These are phyloP conservation scores for Paspalum notatum DNA, from an alignment of 176 grass and related monocot species.

Conservation along the genomic window DNA sequence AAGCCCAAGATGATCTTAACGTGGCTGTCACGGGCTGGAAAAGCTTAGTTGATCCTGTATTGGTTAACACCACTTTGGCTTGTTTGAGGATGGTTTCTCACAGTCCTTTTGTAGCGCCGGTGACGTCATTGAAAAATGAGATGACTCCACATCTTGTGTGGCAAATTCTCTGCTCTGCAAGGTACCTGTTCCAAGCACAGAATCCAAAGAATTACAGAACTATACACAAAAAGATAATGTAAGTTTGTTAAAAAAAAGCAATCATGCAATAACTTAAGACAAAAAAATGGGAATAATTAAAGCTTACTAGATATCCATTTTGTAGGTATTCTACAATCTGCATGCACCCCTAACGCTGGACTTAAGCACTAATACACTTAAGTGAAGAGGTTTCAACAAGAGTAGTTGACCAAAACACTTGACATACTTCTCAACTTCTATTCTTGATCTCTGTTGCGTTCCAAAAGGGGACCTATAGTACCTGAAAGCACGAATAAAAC, in stretches of 20 bases:
- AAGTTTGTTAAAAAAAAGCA: too few species aligned
- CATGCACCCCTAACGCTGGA: not conserved
- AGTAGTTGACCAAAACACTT: not conserved
- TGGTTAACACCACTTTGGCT: not conserved
- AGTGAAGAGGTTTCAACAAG: constrained; percentile 16
- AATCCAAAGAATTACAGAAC: constrained; percentile 24
- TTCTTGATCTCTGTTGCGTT: constrained; percentile 39
- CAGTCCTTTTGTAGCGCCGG: constrained; percentile 43
- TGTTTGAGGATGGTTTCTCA: constrained; percentile 26
- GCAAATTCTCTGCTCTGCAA: constrained; percentile 36
- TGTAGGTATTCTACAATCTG: not conserved
- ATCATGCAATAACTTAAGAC: too few species aligned
- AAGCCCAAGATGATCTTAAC: too few species aligned
- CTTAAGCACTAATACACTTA: constrained; percentile 2
- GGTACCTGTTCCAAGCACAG: constrained; percentile 40
- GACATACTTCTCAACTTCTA: constrained; percentile 44
- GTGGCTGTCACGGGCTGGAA: not conserved
- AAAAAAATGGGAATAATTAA: too few species aligned
- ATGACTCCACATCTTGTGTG: constrained; percentile 22
- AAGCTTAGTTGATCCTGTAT: constrained; percentile 1
- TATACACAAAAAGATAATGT: too few species aligned
- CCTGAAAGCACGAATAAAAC: constrained; percentile 46
- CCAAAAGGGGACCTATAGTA: constrained; percentile 58
- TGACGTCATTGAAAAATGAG: constrained; percentile 54
- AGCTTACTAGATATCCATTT: too few species aligned